Conservation (phyloP, 1,284 basidiomycete species). For the Trichosporon inkin region DNA sequence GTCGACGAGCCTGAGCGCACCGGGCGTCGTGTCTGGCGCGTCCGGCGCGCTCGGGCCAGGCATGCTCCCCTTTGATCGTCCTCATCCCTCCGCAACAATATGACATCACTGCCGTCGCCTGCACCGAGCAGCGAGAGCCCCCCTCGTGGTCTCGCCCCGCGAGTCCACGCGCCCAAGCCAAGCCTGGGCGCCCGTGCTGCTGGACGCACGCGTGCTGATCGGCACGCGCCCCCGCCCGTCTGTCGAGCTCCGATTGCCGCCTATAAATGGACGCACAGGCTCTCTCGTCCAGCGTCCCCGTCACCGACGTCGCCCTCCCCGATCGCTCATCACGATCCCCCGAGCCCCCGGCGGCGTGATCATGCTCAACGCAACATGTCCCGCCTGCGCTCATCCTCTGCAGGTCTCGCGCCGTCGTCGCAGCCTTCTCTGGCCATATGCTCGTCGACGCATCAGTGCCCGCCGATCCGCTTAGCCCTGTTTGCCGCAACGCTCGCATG, state of each 20-base stretch:
- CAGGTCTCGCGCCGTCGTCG: neutral
- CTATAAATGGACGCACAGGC: slow-evolving; percentile 2
- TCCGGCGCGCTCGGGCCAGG: too few species aligned
- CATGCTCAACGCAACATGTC: neutral
- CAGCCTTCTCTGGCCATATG: neutral
- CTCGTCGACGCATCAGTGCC: neutral
- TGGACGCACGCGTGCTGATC: neutral
- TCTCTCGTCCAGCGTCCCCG: neutral
- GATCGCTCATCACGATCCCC: neutral
- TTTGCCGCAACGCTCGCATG: neutral
- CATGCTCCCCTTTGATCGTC: too few species aligned
- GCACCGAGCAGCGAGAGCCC: too few species aligned
- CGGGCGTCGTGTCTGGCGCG: too few species aligned
- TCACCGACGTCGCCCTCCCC: neutral
- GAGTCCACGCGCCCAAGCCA: neutral
- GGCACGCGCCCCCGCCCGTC: neutral
- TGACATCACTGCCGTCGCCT: too few species aligned
- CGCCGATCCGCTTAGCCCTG: neutral
- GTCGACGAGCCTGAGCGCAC: too few species aligned
- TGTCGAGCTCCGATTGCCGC: neutral
- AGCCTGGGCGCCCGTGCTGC: neutral
- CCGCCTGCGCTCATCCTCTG: neutral
- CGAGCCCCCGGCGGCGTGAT: neutral
- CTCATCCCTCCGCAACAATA: too few species aligned
- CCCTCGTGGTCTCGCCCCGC: too few species aligned